Percentiles rank a stretch among this genome's conserved stretches.
Evolutionary conservation across 306 rosid genomes (phyloP).

Genomic region (Fragaria vesca): DNA sequence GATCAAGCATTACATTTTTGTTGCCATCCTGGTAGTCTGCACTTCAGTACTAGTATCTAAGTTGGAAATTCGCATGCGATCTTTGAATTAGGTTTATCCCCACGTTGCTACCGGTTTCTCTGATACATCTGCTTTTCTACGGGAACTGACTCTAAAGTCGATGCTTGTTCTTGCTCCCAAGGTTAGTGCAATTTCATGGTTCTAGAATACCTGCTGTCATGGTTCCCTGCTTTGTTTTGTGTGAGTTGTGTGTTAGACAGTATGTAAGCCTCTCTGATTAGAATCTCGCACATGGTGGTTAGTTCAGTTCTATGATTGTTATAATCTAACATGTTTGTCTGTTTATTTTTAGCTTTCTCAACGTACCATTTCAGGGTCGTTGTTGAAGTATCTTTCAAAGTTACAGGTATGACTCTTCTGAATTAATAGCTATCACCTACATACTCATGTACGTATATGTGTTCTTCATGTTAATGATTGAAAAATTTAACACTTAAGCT

Average conservation of each 20-base stretch:
- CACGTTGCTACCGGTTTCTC: conserved; percentile 95
- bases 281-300: conserved; percentile 10
- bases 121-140: conserved; percentile 93
- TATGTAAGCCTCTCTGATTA: not conserved
- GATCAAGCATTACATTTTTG: conserved; percentile 14
- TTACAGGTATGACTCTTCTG: conserved; percentile 70
- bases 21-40: conserved; percentile 11
- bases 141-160: conserved; percentile 93
- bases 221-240: not conserved
- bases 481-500: not conserved
- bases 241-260: not conserved
- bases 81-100: conserved; percentile 74
- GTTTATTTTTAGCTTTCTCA: conserved; percentile 80
- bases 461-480: not conserved
- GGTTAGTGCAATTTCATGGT: conserved; percentile 39
- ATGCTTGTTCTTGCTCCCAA: conserved; percentile 93
- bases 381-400: conserved; percentile 94
- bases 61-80: conserved; percentile 30
- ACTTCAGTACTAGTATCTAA: conserved; percentile 13
- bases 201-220: not conserved
- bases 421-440: conserved; percentile 3
- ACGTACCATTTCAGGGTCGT: conserved; percentile 88
- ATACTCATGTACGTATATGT: not conserved
- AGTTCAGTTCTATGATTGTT: conserved; percentile 14
- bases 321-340: conserved; percentile 15